Conservation (phyloP, 1,284 basidiomycete species). For the Fomes fomentarius region DNA sequence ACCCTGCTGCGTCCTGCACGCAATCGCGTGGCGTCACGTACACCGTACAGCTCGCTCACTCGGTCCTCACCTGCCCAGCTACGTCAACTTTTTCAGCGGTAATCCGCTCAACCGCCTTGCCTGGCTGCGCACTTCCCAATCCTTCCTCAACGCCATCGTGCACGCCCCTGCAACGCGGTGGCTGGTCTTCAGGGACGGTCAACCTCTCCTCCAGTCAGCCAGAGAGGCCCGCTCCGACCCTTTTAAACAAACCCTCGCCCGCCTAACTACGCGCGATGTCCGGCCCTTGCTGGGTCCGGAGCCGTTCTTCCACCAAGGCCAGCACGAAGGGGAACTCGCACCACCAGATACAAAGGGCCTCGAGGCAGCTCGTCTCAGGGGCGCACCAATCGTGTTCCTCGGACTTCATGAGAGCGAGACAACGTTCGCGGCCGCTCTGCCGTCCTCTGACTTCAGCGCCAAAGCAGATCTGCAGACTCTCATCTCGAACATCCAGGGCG, state of each 20-base stretch:
- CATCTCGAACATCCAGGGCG: constrained; percentile 67
- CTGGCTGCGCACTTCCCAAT: constrained; percentile 77
- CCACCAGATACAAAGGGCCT: constrained; percentile 49
- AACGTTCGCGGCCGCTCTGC: constrained; percentile 49
- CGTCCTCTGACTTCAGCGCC: constrained; percentile 61
- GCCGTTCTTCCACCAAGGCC: constrained; percentile 70
- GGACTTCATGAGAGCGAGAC: constrained; percentile 75
- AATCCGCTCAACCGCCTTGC: constrained; percentile 86
- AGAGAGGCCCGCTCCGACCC: constrained; percentile 17
- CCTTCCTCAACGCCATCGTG: constrained; percentile 73
- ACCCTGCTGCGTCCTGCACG: background rate
- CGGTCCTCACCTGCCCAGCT: constrained; percentile 23
- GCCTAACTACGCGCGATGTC: constrained; percentile 60
- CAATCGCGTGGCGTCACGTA: constrained; percentile 11
- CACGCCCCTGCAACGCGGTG: constrained; percentile 64
- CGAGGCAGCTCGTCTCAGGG: constrained; percentile 67
- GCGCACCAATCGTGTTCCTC: constrained; percentile 66
- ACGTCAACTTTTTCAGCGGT: constrained; percentile 71
- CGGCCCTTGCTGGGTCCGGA: constrained; percentile 45
- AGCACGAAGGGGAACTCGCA: constrained; percentile 50
- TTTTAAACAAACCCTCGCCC: constrained; percentile 44
- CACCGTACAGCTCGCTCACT: constrained; percentile 16
- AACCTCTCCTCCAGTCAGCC: constrained; percentile 56
- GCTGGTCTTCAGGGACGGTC: constrained; percentile 73
- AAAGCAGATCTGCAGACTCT: constrained; percentile 40